These are phyloP conservation scores for Plasmodium gaboni DNA, from an alignment of 169 alveolate genomes.

Conservation along the genomic window DNA sequence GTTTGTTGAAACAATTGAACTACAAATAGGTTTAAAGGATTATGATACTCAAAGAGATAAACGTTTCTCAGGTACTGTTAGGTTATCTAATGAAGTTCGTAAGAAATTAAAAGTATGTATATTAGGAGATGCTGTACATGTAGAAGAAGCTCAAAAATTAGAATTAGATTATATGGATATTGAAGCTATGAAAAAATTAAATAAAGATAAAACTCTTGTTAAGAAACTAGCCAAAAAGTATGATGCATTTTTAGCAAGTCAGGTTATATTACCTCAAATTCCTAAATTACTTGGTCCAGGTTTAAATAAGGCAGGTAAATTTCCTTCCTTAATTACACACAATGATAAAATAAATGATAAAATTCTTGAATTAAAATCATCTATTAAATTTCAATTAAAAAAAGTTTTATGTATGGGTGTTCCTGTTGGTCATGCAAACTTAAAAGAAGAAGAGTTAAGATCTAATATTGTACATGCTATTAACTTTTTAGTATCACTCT, in stretches of 20 bases:
- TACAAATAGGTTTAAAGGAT: conserved; percentile 99
- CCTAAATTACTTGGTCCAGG: conserved; percentile 99
- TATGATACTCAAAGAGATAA: conserved; percentile 99
- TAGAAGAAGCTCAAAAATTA: conserved; percentile 97
- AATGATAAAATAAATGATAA: conserved; percentile 96
- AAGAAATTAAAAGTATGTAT: conserved; percentile 97
- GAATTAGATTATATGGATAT: conserved; percentile 97
- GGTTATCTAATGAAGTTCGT: conserved; percentile 97
- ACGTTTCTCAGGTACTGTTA: conserved; percentile 99
- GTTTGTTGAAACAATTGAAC: conserved; percentile 98
- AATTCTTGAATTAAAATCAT: conserved; percentile 96
- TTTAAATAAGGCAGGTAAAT: conserved; percentile 98
- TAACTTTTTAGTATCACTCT: conserved; percentile 98
- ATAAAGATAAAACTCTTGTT: conserved; percentile 98
- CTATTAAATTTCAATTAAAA: conserved; percentile 95
- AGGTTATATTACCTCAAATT: conserved; percentile 97
- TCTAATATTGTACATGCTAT: conserved; percentile 97
- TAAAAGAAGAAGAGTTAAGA: conserved; percentile 98
- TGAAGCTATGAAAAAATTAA: conserved; percentile 98
- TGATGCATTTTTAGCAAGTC: conserved; percentile 98
- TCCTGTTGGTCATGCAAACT: conserved; percentile 98
- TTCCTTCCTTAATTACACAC: conserved; percentile 99
- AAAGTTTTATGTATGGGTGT: conserved; percentile 99
- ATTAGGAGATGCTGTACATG: conserved; percentile 99
- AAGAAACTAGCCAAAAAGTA: conserved; percentile 97